A percentile compares a stretch with the other conserved stretches of the same genome.
Evolutionary conservation across 192 early-diverging fungal species (phyloP).

Genomic region (Linnemannia schmuckeri): DNA sequence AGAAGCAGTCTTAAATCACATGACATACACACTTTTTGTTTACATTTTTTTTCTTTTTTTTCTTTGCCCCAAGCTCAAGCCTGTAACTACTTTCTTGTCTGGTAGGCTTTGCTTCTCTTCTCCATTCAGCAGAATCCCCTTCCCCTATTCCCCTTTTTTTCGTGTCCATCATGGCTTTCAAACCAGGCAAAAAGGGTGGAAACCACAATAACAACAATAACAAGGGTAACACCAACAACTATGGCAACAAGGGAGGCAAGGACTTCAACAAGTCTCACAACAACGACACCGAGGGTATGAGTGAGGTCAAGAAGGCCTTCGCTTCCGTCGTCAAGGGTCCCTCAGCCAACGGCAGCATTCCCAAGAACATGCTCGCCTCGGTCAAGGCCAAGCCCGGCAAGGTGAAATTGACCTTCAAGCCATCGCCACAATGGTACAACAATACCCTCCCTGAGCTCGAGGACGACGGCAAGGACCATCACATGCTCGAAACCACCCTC

Average conservation of each 20-base stretch:
- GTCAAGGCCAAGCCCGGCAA: constrained; percentile 45
- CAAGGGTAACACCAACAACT: constrained; percentile 17
- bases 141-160: neutral
- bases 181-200: constrained; percentile 15
- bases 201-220: constrained; percentile 14
- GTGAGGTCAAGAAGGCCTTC: constrained; percentile 53
- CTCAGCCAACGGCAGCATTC: constrained; percentile 50
- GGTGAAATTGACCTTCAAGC: constrained; percentile 40
- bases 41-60: constrained; percentile 22
- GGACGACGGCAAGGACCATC: constrained; percentile 49
- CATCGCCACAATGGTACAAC: constrained; percentile 49
- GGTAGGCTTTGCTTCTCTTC: neutral
- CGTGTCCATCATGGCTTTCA: constrained; percentile 25
- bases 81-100: neutral
- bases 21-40: neutral
- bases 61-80: neutral
- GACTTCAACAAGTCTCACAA: neutral
- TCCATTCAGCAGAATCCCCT: neutral
- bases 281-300: constrained; percentile 19
- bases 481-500: constrained; percentile 41
- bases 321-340: constrained; percentile 49
- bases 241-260: constrained; percentile 2
- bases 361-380: constrained; percentile 47
- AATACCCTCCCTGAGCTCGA: constrained; percentile 26
- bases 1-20: neutral